These are phyloP conservation scores for Pyrrhoderma noxium DNA, from an alignment of 1,284 basidiomycete genomes.

Conservation along the genomic window DNA sequence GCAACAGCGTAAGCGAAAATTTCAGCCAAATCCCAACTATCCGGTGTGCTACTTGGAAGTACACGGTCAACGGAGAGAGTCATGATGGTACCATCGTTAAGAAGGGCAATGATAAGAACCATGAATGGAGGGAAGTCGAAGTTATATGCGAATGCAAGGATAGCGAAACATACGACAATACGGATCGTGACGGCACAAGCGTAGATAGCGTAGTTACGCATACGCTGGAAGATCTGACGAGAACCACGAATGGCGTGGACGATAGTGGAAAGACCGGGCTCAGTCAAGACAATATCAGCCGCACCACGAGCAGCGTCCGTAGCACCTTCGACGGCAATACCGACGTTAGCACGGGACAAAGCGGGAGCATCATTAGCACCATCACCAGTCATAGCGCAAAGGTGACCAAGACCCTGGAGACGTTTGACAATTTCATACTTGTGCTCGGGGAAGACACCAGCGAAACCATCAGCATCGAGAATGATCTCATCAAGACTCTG, in stretches of 20 bases:
- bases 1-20: conserved; percentile 94
- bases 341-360: conserved; percentile 90
- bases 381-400: conserved; percentile 93
- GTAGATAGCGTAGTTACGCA: conserved; percentile 94
- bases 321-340: conserved; percentile 96
- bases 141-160: conserved; percentile 93
- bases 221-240: conserved; percentile 95
- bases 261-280: conserved; percentile 94
- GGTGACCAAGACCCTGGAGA: conserved; percentile 83
- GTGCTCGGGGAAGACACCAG: conserved; percentile 96
- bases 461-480: conserved; percentile 86
- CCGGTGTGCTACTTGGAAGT: conserved; percentile 83
- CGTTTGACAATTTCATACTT: conserved; percentile 92
- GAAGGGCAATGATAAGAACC: conserved; percentile 94
- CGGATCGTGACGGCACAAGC: conserved; percentile 93
- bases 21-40: conserved; percentile 94
- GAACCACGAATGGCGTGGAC: conserved; percentile 94
- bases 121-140: conserved; percentile 99
- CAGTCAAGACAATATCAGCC: conserved; percentile 91
- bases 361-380: conserved; percentile 96
- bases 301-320: conserved; percentile 94
- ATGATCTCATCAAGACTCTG: conserved; percentile 88
- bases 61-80: conserved; percentile 97
- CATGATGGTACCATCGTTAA: conserved; percentile 99
- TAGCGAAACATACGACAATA: conserved; percentile 96